These are phyloP conservation scores for Bromus sterilis DNA, from an alignment of 176 grass and related monocot genomes.

Conservation along the genomic window DNA sequence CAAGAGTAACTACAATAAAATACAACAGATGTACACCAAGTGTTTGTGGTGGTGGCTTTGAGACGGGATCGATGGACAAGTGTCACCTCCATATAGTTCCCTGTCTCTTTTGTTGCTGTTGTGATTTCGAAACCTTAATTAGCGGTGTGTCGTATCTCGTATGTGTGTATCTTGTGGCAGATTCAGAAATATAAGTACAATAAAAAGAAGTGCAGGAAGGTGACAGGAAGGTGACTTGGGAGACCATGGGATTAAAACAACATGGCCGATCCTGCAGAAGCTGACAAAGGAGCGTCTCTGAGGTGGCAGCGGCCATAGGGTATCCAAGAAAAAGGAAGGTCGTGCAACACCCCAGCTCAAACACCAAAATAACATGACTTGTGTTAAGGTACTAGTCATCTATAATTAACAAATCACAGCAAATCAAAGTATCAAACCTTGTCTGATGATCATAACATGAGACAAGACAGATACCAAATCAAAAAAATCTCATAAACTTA, in stretches of 20 bases:
- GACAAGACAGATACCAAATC: not conserved
- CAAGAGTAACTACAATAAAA: too few relatives aligned
- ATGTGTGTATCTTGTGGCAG: not conserved
- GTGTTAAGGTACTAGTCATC: not conserved
- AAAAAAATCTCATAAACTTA: slow-evolving; percentile 27
- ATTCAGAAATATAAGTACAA: not conserved
- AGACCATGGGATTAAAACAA: slow-evolving; percentile 4
- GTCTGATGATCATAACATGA: not conserved
- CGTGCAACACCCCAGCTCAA: not conserved
- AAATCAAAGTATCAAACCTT: not conserved
- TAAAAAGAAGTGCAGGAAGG: not conserved
- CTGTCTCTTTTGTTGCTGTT: not conserved
- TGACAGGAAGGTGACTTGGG: slow-evolving; percentile 21
- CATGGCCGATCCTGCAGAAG: not conserved
- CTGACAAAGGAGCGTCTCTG: slow-evolving; percentile 7
- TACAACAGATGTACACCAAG: not conserved
- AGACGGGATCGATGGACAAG: not conserved
- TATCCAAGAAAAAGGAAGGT: not conserved
- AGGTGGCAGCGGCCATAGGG: not conserved
- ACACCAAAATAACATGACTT: not conserved
- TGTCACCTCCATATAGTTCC: not conserved
- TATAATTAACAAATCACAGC: not conserved
- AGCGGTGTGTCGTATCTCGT: too few relatives aligned
- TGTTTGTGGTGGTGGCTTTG: not conserved
- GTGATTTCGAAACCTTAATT: not conserved